Evolutionary conservation across 768 basidiomycete species (phyloP).

Genomic region (Boletus sensibilis): DNA sequence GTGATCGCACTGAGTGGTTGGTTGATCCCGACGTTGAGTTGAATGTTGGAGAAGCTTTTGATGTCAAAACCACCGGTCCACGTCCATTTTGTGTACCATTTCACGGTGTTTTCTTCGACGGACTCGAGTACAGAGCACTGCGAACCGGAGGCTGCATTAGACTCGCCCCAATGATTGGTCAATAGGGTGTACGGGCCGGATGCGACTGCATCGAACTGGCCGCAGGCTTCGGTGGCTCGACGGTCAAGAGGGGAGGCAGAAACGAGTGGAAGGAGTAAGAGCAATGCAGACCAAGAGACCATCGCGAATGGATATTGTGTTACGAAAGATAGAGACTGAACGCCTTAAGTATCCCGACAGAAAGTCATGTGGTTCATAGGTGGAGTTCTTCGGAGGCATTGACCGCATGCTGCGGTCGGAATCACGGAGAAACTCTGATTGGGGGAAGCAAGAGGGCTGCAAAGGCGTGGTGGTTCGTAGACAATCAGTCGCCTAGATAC

Average conservation of each 20-base stretch:
- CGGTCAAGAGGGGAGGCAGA: slow-evolving; percentile 1
- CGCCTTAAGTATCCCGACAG: slow-evolving; percentile 13
- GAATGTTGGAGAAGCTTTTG: slow-evolving; percentile 63
- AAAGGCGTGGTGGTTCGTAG: not conserved
- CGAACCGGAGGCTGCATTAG: slow-evolving; percentile 44
- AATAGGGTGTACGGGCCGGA: slow-evolving; percentile 48
- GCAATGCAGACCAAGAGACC: slow-evolving; percentile 9
- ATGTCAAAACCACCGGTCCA: slow-evolving; percentile 54
- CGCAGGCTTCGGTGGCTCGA: slow-evolving; percentile 27
- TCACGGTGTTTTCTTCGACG: slow-evolving; percentile 40
- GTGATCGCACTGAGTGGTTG: slow-evolving; percentile 51
- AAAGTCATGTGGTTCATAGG: not conserved
- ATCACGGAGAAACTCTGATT: not conserved
- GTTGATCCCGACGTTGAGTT: slow-evolving; percentile 50
- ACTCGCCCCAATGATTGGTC: slow-evolving; percentile 47
- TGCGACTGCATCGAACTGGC: slow-evolving; percentile 51
- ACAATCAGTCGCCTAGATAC: slow-evolving; percentile 3
- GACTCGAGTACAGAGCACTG: slow-evolving; percentile 50
- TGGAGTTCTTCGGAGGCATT: not conserved
- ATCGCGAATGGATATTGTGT: slow-evolving; percentile 2
- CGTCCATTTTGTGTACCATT: slow-evolving; percentile 53
- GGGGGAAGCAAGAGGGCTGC: not conserved
- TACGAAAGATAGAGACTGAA: not conserved
- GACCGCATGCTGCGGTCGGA: not conserved
- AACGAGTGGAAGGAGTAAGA: slow-evolving; percentile 26